Base-by-base conservation (phyloP, 495 filamentous ascomycete genomes). In the Astrocystis sublimbata region DNA sequence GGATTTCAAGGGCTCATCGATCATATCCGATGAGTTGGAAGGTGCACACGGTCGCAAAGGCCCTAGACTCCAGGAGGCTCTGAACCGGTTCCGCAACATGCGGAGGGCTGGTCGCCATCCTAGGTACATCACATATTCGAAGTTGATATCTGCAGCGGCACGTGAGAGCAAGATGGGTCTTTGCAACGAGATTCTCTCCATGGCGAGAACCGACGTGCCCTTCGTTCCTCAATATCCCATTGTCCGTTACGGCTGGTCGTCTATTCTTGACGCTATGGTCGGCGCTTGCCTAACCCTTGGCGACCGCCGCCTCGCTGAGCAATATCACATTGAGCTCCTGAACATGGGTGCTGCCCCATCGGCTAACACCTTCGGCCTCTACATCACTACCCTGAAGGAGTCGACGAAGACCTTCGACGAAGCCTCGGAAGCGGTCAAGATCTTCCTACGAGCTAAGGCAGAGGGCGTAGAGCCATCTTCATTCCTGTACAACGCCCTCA, bases 371-470 rank as follows among this genome's bases (percentile, higher is more conserved):
- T 98, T 93, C 65, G 94, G 94, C 51, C 84, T 98, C 5, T 98
- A 98, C 80, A 98, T 98, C 77, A 97, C 96, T 24, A 98, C 93
- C 2, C 79, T 98, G 59, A 96, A 97, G 77, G 92, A 96, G 67
- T 94, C 92, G 0, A 90, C 92, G 68, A 96, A 96, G 83, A 97
- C 92, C 1, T 97, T 96, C 58, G 94, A 98, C 69, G 94, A 98
- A 73, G 94, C 94, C 40, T 90, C 92, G 12, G 94, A 98, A 72
- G 94, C 94, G 42, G 86, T 98, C 71, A 93, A 93, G 78, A 96
- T 98, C 74, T 98, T 98, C 82, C 89, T 91, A 68, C 90, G 90
- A 60, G 93, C 94, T 59, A 90, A 92, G 74, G 78, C 87, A n/a
- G 94, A 98, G 75, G 92, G 92, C 61, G 94, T 98, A 24, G 89